These are phyloP conservation scores for Suillus placidus DNA, from an alignment of 768 basidiomycete genomes.

Conservation along the genomic window DNA sequence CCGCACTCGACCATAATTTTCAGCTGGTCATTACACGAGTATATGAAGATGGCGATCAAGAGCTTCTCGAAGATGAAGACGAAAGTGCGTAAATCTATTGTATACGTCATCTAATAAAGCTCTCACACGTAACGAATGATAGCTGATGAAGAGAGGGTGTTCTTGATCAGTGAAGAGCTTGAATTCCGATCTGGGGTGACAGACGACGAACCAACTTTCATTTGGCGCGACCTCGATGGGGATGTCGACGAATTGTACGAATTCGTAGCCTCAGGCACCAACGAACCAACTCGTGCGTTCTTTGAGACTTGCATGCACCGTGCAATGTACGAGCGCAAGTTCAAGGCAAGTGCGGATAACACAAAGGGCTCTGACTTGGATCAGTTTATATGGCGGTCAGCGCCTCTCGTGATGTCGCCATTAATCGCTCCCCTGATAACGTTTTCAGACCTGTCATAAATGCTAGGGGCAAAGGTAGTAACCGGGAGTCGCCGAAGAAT, in stretches of 20 bases:
- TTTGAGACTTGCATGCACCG: slow-evolving; percentile 95
- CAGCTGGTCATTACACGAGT: slow-evolving; percentile 96
- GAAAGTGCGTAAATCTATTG: slow-evolving; percentile 58
- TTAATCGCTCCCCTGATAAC: background rate
- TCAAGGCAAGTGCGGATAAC: slow-evolving; percentile 69
- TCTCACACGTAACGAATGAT: slow-evolving; percentile 16
- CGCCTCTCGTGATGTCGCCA: slow-evolving; percentile 19
- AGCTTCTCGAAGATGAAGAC: slow-evolving; percentile 91
- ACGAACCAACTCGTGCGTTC: slow-evolving; percentile 75
- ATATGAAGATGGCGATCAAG: slow-evolving; percentile 96
- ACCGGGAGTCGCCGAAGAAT: slow-evolving; percentile 17
- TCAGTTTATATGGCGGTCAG: slow-evolving; percentile 82
- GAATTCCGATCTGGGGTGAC: slow-evolving; percentile 78
- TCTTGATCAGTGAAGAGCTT: slow-evolving; percentile 88
- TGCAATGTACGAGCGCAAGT: slow-evolving; percentile 96
- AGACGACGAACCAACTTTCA: slow-evolving; percentile 78
- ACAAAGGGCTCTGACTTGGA: slow-evolving; percentile 69
- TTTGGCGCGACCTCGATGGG: slow-evolving; percentile 91
- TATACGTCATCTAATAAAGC: background rate
- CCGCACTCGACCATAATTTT: slow-evolving; percentile 75
- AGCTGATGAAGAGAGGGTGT: slow-evolving; percentile 95
- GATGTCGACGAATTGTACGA: slow-evolving; percentile 94
- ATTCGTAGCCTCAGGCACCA: slow-evolving; percentile 81
- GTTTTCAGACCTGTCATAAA: slow-evolving; percentile 26
- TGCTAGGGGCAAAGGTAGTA: slow-evolving; percentile 21